Evolutionary conservation across 2,329 filamentous ascomycete species (phyloP), one percentile per base, ranked within the genome.

Genomic region (Ceratocystis diversiconidia): DNA sequence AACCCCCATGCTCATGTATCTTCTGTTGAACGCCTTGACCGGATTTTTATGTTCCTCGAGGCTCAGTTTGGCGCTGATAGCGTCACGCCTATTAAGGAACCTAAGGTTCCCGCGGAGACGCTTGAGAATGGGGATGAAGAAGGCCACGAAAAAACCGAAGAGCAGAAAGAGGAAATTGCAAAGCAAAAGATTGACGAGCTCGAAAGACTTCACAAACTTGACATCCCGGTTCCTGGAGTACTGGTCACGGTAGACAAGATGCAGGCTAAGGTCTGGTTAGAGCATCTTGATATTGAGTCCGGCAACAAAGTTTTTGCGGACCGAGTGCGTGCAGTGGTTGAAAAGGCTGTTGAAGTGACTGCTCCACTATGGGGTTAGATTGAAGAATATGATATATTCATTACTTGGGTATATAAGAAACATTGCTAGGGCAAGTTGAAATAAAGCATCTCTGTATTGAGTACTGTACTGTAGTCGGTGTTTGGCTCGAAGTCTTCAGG

Each of bases 11-110:
- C 86, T 12, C 82, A 87, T 57, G 76, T 90, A 52, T 82, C 82
- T 8, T 80, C 91, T 0, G 80, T 87, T 57, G 90, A 95, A 70
- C 87, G 90, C 50, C 85, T 97, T 50, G 84, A 87, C 69, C 86
- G 92, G 43, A 84, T 99, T 22, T 88, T 95, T 76, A 89, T 96
- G 85, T 96, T 99, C 78, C 86, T 99, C 15, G 94, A 99, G 78
- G 89, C 92, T 2, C 94, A 99, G 74, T 99, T 99, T 73, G 94
- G 94, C 68, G 80, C 84, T 41, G 87, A 94, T 69, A 87, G 90
- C 67, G 85, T 97, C 66, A 80, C 82, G 0, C 91, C 92, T 3
- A 88, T 97, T 69, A 82, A 86, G 48, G 78, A 76, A 72, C 77
- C 90, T 67, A 82, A 85, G 74, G 74, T 85, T 1, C 63, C 67